Evolutionary conservation across 2,329 filamentous ascomycete genomes (phyloP).

Genomic region (Chalaropsis ovoidea): DNA sequence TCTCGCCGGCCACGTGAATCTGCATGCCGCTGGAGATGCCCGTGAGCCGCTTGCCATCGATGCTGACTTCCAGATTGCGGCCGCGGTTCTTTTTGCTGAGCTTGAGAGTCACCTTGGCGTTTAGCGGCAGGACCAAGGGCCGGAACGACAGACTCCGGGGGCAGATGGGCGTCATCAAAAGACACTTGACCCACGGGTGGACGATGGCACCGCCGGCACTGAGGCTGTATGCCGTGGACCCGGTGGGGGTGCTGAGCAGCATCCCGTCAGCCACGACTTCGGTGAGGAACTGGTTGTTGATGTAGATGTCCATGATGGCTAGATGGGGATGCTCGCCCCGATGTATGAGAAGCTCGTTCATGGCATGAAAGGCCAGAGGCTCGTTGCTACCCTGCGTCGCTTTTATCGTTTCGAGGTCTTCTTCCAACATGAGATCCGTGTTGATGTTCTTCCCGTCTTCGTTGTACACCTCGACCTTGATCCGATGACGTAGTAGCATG

Average conservation of each 20-base stretch:
- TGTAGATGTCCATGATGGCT: constrained; percentile 80
- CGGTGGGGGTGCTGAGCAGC: constrained; percentile 85
- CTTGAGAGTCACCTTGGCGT: constrained; percentile 71
- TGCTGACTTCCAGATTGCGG: constrained; percentile 65
- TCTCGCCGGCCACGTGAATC: constrained; percentile 76
- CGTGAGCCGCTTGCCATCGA: constrained; percentile 61
- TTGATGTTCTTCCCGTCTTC: constrained; percentile 53
- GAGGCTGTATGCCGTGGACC: constrained; percentile 91
- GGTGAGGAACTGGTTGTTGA: constrained; percentile 81
- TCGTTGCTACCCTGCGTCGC: neutral
- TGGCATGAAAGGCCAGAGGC: constrained; percentile 48
- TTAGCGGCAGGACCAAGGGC: constrained; percentile 76
- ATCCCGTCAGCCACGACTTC: constrained; percentile 94
- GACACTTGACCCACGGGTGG: constrained; percentile 78
- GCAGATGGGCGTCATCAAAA: constrained; percentile 89
- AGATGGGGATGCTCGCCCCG: constrained; percentile 82
- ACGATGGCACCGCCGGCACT: constrained; percentile 87
- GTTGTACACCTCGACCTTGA: constrained; percentile 78
- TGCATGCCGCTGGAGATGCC: constrained; percentile 68
- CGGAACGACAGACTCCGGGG: constrained; percentile 85
- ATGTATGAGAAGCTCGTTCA: constrained; percentile 94
- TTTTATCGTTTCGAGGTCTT: constrained; percentile 28
- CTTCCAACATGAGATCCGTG: constrained; percentile 38
- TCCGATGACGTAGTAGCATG: constrained; percentile 73
- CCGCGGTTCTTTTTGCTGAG: constrained; percentile 72